Evolutionary conservation across 768 basidiomycete species (phyloP).

Genomic region (Tephrocybe sp.): DNA sequence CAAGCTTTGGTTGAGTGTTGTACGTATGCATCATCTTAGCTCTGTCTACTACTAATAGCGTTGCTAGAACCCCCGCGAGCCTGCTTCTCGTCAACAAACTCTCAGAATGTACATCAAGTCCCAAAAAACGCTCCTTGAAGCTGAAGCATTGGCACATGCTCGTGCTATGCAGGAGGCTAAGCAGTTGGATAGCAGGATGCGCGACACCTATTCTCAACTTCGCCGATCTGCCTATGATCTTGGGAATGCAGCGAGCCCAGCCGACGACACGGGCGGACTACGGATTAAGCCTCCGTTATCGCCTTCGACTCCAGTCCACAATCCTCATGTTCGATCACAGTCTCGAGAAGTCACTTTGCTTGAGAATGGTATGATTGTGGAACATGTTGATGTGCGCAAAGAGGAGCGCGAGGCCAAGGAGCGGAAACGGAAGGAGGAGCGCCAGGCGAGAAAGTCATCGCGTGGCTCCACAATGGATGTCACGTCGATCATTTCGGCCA

Average conservation of each 20-base stretch:
- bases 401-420: constrained; percentile 79
- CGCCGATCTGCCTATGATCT: constrained; percentile 78
- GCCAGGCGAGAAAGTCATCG: constrained; percentile 72
- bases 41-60: constrained; percentile 11
- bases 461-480: constrained; percentile 71
- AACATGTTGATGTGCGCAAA: constrained; percentile 79
- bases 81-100: constrained; percentile 80
- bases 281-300: constrained; percentile 68
- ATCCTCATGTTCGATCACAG: constrained; percentile 46
- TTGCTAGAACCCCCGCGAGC: constrained; percentile 85
- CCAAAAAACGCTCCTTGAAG: constrained; percentile 79
- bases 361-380: constrained; percentile 88
- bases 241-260: constrained; percentile 43
- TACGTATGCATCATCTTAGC: constrained; percentile 36
- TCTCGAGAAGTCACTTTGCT: constrained; percentile 78
- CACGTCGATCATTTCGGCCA: constrained; percentile 69
- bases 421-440: constrained; percentile 68
- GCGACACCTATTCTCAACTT: constrained; percentile 78
- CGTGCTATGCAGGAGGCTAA: constrained; percentile 78
- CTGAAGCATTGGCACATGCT: constrained; percentile 77
- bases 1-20: constrained; percentile 77
- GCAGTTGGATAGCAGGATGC: constrained; percentile 72
- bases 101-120: constrained; percentile 80
- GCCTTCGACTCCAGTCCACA: constrained; percentile 36
- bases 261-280: constrained; percentile 63